A percentile compares a stretch with the other conserved stretches of the same genome.
Evolutionary conservation across 371 early-diverging fungal genomes (phyloP).

Genomic region (Globomyces sp.): DNA sequence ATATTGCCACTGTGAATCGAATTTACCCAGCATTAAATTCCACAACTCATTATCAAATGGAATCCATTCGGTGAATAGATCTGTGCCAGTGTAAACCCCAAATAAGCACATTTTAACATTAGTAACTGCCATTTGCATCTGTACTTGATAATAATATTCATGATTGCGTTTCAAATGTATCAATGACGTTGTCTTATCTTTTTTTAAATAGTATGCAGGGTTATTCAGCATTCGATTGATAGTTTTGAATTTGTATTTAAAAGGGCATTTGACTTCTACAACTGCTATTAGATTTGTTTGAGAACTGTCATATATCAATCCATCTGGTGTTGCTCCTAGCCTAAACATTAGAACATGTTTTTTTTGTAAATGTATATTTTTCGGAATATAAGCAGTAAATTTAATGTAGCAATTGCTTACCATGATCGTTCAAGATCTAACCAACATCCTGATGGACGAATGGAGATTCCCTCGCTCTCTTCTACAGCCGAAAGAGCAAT

Average conservation of each 20-base stretch:
- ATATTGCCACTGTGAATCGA: not conserved
- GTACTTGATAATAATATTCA: slow-evolving; percentile 12
- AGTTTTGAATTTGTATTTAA: not conserved
- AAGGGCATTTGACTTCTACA: slow-evolving; percentile 9
- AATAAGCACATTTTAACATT: not conserved
- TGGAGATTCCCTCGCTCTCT: not conserved
- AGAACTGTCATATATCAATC: not conserved
- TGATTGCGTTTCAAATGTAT: slow-evolving; percentile 1
- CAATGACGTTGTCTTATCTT: not conserved
- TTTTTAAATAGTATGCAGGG: not conserved
- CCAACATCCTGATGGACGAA: not conserved
- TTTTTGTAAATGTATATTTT: no score
- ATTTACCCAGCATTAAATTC: not conserved
- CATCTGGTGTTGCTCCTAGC: slow-evolving; percentile 6
- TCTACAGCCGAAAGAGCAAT: slow-evolving; percentile 4
- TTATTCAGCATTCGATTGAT: not conserved
- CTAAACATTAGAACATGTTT: no score
- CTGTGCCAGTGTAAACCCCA: not conserved
- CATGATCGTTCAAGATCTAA: not conserved
- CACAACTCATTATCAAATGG: not conserved
- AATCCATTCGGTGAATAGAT: slow-evolving; percentile 8
- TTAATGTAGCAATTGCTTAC: no score
- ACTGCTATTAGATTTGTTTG: not conserved
- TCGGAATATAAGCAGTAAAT: no score
- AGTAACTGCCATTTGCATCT: slow-evolving; percentile 8